These are phyloP conservation scores for Acacia acuminata DNA, from an alignment of 306 rosid species.

Conservation along the genomic window DNA sequence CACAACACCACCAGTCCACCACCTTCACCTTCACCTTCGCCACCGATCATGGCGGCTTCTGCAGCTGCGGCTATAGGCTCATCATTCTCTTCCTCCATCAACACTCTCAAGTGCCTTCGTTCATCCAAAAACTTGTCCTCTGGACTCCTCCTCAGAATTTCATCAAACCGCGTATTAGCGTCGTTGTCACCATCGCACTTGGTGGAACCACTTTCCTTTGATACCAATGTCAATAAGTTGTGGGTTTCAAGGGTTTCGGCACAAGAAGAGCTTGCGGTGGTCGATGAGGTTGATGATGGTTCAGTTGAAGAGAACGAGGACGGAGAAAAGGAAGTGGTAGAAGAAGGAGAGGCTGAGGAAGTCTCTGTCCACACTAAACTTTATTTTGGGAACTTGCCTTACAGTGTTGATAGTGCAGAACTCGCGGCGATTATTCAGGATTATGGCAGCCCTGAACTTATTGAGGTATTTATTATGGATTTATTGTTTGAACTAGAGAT, in stretches of 20 bases:
- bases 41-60: constrained; percentile 66
- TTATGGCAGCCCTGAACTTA: constrained; percentile 72
- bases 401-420: constrained; percentile 89
- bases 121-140: constrained; percentile 39
- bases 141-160: constrained; percentile 40
- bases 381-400: constrained; percentile 94
- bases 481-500: background rate
- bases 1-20: background rate
- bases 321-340: constrained; percentile 22
- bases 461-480: constrained; percentile 59
- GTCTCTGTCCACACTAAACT: constrained; percentile 64
- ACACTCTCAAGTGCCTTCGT: constrained; percentile 50
- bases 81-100: constrained; percentile 58
- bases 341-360: constrained; percentile 34
- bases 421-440: constrained; percentile 93
- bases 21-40: constrained; percentile 7
- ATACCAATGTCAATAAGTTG: constrained; percentile 35
- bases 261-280: constrained; percentile 55
- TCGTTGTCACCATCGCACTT: constrained; percentile 35
- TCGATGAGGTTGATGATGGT: constrained; percentile 29
- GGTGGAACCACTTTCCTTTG: constrained; percentile 45
- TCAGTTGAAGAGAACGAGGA: constrained; percentile 21
- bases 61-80: constrained; percentile 67
- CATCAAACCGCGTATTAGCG: constrained; percentile 44
- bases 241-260: constrained; percentile 51